A percentile compares a stretch with the other conserved stretches of the same genome.
phyloP scores from a whole-genome alignment of 2,329 filamentous ascomycete genomes.

The Pseudogymnoascus sp. region DNA sequence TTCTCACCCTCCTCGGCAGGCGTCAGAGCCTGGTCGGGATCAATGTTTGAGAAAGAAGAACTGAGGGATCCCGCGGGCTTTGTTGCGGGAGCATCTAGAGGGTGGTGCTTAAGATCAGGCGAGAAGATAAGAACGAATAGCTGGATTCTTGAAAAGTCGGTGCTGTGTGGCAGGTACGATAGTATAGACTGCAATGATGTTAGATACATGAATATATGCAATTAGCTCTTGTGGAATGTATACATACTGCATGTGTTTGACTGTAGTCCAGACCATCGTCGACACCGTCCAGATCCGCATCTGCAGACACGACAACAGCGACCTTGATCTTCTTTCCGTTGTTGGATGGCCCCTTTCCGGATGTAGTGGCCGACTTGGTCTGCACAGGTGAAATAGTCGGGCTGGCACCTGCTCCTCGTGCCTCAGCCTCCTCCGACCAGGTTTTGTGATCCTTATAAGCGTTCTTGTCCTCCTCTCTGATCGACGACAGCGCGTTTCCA shows the following conservation, averaged over 20 bases:
- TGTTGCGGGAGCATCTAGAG: constrained; percentile 46
- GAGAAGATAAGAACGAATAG: constrained; percentile 88
- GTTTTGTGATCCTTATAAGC: constrained; percentile 80
- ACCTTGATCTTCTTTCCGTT: constrained; percentile 60
- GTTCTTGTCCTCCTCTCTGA: constrained; percentile 74
- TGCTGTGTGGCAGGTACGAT: constrained; percentile 74
- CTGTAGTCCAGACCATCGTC: constrained; percentile 54
- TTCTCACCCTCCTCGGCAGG: constrained; percentile 57
- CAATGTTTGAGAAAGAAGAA: constrained; percentile 86
- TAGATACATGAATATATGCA: constrained; percentile 15
- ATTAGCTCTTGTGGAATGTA: not conserved
- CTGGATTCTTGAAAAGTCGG: constrained; percentile 65
- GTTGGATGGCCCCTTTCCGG: constrained; percentile 4
- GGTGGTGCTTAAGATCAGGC: constrained; percentile 65
- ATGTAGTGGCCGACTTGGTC: not conserved
- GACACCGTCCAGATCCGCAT: constrained; percentile 51
- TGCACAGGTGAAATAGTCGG: constrained; percentile 16
- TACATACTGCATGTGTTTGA: constrained; percentile 75
- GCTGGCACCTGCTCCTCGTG: constrained; percentile 46
- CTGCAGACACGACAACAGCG: constrained; percentile 82
- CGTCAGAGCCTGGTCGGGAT: constrained; percentile 61
- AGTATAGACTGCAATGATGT: constrained; percentile 62
- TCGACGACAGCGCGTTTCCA: constrained; percentile 73
- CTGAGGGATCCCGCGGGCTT: constrained; percentile 57
- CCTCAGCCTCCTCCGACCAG: constrained; percentile 85